A percentile compares a stretch with the other conserved stretches of the same genome.
These are phyloP conservation scores for Cladophialophora immunda DNA, from an alignment of 2,329 filamentous ascomycete species.

Conservation along the genomic window DNA sequence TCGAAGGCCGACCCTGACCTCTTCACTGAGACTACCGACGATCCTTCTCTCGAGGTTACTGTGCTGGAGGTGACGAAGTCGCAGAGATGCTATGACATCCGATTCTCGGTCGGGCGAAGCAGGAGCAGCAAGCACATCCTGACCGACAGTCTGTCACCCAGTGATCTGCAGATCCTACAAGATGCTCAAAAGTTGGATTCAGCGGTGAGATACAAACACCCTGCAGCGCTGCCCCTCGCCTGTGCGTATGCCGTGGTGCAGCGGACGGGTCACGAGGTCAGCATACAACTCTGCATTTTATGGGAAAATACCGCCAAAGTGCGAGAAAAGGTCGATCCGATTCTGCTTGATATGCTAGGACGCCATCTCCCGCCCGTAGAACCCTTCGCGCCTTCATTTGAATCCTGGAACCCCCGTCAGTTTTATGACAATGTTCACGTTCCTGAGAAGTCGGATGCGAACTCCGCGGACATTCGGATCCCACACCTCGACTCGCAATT, in stretches of 20 bases:
- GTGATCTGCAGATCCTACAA: conserved; percentile 16
- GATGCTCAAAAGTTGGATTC: conserved; percentile 27
- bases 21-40: not conserved
- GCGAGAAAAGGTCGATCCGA: conserved; percentile 31
- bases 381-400: conserved; percentile 7
- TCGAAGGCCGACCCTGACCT: conserved; percentile 2
- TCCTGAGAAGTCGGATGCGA: conserved; percentile 46
- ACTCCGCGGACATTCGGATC: conserved; percentile 48
- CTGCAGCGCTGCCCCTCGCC: conserved; percentile 28
- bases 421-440: conserved; percentile 60
- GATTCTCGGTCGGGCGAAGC: conserved; percentile 22
- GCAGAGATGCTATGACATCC: conserved; percentile 7
- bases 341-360: conserved; percentile 28
- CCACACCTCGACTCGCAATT: conserved; percentile 49
- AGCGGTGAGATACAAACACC: conserved; percentile 26
- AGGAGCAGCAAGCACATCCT: conserved; percentile 11
- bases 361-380: conserved; percentile 18
- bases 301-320: conserved; percentile 28
- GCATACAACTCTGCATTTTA: conserved; percentile 25
- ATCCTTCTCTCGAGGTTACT: conserved; percentile 13
- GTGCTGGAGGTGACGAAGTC: conserved; percentile 9
- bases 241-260: conserved; percentile 25
- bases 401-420: conserved; percentile 46
- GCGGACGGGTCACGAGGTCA: not conserved
- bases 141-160: not conserved